Base-by-base conservation (phyloP, 495 filamentous ascomycete species). In the Hypoxylon cercidicola region DNA sequence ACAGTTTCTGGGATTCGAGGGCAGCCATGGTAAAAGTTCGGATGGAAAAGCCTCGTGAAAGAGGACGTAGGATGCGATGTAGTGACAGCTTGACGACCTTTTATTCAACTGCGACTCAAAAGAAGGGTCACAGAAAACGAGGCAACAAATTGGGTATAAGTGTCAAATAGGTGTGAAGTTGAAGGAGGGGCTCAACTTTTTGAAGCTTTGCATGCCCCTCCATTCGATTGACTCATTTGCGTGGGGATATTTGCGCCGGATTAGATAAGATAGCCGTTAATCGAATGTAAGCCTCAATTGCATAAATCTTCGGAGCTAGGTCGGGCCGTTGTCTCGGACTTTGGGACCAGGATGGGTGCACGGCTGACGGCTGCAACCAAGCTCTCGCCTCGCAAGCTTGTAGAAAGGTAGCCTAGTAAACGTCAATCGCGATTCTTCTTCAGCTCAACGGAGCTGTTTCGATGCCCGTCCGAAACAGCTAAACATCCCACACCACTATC, bases 1-100 rank as follows among this genome's bases (percentile, higher is more conserved):
- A 87, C 76, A 94, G 96, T 63, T 84, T 87, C 68, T 83, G 83
- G 59, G 82, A 74, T 50, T 87, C 80, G 80, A 93, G 91, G 68
- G 92, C 85, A 34, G 82, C 74, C 82, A 85, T 85, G 72, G 70
- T 77, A 66, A 68, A 35, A 15, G 72, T 68, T 56, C 64, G 62
- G 54, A 66, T 65, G 62, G 44, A 71, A 34, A 77, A 68, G 69
- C 77, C 80, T 77, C 81, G 73, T 37, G 81, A 74, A 68, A 79
- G 79, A 71, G 75, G 76, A 34, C 73, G 77, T 20, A 80, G 30
- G 52, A 69, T 16, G 18, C 81, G 79, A 64, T 74, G 71, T 60
- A 78, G 70, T 53, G 75, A 82, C 83, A 85, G 83, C 64, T 79
- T 85, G 77, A 53, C 74, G 60, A 57, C n/a, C 63, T 59, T 32